Conservation (phyloP, 1,284 basidiomycete genomes). For the Rhizopogon hawkerae region DNA sequence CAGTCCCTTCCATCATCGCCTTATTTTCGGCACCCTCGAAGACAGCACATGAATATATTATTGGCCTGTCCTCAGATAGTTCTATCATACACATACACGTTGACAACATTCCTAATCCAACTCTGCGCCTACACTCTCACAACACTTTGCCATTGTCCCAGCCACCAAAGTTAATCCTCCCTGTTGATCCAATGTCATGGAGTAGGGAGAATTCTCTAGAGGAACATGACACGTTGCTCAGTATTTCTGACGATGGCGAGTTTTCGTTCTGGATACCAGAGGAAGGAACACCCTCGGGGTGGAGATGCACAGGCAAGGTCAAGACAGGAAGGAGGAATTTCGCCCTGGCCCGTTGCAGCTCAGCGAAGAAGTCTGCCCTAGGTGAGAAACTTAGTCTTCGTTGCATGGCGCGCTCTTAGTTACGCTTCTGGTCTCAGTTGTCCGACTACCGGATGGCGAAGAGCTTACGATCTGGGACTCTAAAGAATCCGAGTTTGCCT, state of each 20-base stretch:
- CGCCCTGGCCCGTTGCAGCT: constrained; percentile 72
- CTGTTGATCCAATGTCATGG: constrained; percentile 92
- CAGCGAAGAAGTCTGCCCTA: constrained; percentile 81
- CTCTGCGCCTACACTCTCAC: constrained; percentile 36
- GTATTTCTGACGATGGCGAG: constrained; percentile 64
- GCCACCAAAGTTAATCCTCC: constrained; percentile 52
- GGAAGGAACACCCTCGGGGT: constrained; percentile 32
- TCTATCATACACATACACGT: constrained; percentile 46
- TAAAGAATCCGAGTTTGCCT: constrained; percentile 86
- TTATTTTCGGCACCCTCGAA: constrained; percentile 59
- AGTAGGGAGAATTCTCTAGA: constrained; percentile 35
- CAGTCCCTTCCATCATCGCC: constrained; percentile 44
- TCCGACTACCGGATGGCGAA: constrained; percentile 46
- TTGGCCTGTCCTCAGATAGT: constrained; percentile 51
- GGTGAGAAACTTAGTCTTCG: constrained; percentile 31
- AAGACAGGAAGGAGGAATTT: constrained; percentile 61
- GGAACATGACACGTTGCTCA: constrained; percentile 69
- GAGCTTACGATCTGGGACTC: constrained; percentile 94
- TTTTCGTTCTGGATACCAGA: constrained; percentile 78
- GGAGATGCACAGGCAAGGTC: constrained; percentile 69
- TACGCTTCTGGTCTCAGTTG: constrained; percentile 35
- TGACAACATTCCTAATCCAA: constrained; percentile 24
- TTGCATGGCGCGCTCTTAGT: constrained; percentile 4
- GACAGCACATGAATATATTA: constrained; percentile 42
- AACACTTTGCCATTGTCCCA: constrained; percentile 41